Evolutionary conservation across 2,329 filamentous ascomycete genomes (phyloP), one percentile per base, ranked within the genome.

Genomic region (Alternaria gansuensis): DNA sequence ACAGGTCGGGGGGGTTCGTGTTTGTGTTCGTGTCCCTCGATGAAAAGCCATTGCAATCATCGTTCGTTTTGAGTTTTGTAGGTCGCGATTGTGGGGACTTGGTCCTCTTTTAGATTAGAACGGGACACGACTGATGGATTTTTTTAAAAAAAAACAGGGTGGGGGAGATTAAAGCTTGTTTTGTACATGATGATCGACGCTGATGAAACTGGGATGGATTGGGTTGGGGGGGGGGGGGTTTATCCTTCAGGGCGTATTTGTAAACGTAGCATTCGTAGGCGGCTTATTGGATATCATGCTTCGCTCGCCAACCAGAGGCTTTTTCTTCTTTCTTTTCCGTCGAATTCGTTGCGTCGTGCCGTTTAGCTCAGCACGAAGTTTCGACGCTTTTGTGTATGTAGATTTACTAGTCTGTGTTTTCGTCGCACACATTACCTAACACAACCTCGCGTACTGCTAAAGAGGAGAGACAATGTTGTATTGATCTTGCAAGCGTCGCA

Each of bases 91-190:
- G 14, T 36, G 8, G 44, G 29, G 44, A 21, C 44, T 48, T 36
- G 21, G 31, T 29, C 29, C 14, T 31, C 36, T n/a, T 51, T 57
- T 24, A 52, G 33, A 44, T 21, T 53, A 53, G 51, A 53, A n/a
- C 17, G 17, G 31, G 33, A 53, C 14, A 53, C 33, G 43, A 55
- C 28, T 55, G 44, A 50, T 17, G 44, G 36, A 21, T 17, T 17
- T 17, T n/a, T n/a, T n/a, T n/a, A n/a, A 17, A 17, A 17, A 17
- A 17, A 17, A 17, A 17, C 17, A 17, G 17, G 17, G 17, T 17
- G 17, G 17, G 17, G 17, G 17, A 17, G 17, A 17, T 2, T 17
- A 2, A 17, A 17, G 17, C 17, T 17, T 17, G 17, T 17, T 17
- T 36, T 48, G 29, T 48, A 36, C 31, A 36, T 17, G 21, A 36